A percentile compares a stretch with the other conserved stretches of the same genome.
These are phyloP conservation scores for Fusarium luffae DNA, from an alignment of 2,329 filamentous ascomycete genomes.

Conservation along the genomic window DNA sequence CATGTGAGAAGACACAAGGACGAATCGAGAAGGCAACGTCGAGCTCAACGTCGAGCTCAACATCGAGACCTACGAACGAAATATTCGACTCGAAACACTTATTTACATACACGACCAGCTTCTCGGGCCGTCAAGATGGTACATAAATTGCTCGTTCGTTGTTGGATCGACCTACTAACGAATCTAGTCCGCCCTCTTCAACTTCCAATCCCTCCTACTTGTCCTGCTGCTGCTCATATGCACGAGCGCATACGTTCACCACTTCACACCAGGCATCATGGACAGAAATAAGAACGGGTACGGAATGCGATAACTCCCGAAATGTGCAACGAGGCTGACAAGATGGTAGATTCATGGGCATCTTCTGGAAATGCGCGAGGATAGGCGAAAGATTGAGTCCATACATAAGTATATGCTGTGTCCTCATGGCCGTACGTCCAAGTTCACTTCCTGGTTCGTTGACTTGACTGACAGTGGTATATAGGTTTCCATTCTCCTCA, in stretches of 20 bases:
- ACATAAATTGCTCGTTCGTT: not conserved
- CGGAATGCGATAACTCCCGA: conserved; percentile 38
- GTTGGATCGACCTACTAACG: conserved; percentile 22
- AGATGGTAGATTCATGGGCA: conserved; percentile 73
- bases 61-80: not conserved
- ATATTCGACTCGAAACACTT: not conserved
- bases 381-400: conserved; percentile 94
- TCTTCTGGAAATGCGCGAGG: conserved; percentile 96
- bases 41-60: conserved; percentile 8
- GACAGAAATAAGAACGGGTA: conserved; percentile 94
- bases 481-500: conserved; percentile 52
- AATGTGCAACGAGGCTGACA: conserved; percentile 23
- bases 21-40: conserved; percentile 17
- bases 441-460: not conserved
- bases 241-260: conserved; percentile 93
- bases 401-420: conserved; percentile 93
- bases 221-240: conserved; percentile 96
- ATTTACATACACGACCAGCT: not conserved
- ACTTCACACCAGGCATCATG: conserved; percentile 87
- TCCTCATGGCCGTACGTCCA: conserved; percentile 85
- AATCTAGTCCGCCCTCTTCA: conserved; percentile 90
- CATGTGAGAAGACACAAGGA: conserved; percentile 34
- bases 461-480: conserved; percentile 1
- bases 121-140: conserved; percentile 44
- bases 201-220: conserved; percentile 96